Evolutionary conservation across 2,329 filamentous ascomycete genomes (phyloP).

Genomic region (Verruconis gallopava): DNA sequence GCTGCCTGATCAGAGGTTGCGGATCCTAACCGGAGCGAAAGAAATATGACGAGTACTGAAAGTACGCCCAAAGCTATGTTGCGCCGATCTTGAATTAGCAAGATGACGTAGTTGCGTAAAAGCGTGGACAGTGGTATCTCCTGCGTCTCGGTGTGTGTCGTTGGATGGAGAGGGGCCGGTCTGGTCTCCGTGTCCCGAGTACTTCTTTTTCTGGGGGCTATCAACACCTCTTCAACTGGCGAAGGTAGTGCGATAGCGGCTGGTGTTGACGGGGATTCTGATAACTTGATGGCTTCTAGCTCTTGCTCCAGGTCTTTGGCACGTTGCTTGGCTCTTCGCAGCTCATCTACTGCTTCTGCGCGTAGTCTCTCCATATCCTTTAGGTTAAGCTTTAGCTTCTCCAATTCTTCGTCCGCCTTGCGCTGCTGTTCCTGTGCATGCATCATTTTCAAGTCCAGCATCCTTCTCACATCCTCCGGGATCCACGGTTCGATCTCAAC

Average conservation of each 20-base stretch:
- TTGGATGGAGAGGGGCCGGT: neutral
- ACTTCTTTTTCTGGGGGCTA: neutral
- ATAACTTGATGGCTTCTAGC: neutral
- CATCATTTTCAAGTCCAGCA: conserved; percentile 39
- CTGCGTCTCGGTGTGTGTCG: conserved; percentile 2
- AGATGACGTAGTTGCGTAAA: conserved; percentile 39
- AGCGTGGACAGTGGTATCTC: conserved; percentile 41
- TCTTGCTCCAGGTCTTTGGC: conserved; percentile 1
- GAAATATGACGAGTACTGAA: conserved; percentile 29
- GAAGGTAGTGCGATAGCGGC: neutral
- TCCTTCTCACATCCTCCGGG: conserved; percentile 43
- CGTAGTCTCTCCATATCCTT: conserved; percentile 17
- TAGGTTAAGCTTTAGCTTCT: conserved; percentile 14
- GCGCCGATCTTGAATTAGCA: conserved; percentile 38
- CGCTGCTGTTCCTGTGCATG: conserved; percentile 26
- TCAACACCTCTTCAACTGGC: neutral
- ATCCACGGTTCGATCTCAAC: conserved; percentile 75
- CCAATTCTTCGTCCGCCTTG: conserved; percentile 18
- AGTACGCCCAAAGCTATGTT: conserved; percentile 40
- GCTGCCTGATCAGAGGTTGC: neutral
- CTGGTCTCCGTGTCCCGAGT: neutral
- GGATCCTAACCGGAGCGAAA: conserved; percentile 16
- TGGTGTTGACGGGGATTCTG: no score
- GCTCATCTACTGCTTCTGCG: conserved; percentile 13
- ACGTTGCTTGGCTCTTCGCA: conserved; percentile 20